Base-by-base conservation (phyloP, 1,139 yeast species). In the Petasospora rhodanensis region DNA sequence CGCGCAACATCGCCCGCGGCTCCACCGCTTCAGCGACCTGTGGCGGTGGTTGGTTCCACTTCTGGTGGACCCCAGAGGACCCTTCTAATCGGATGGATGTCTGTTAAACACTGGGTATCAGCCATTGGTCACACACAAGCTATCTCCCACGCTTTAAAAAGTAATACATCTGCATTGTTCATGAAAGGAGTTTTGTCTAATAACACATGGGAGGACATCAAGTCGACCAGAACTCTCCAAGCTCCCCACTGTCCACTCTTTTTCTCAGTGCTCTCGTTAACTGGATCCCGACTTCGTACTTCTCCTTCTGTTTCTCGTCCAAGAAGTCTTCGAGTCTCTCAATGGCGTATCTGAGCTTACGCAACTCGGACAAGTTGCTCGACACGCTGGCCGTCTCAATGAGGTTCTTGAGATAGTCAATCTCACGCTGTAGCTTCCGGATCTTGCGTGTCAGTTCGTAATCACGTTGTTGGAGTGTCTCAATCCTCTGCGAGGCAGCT, bases 211-310 rank as follows among this genome's bases (percentile, higher is more conserved):
- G n/a, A n/a, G n/a, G n/a, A n/a, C 17, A 7, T 30, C 25, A 37
- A 15, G 30, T 46, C 8, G 46, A 46, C 54, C 54, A 51, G 30
- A 42, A 51, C 31, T 49, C 49, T 16, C 52, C 66, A 37, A 58
- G 54, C 33, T 58, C 62, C 15, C 68, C 68, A 32, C 61, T 56
- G 38, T 61, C 59, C 18, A 62, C 61, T 36, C 62, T 55, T 30
- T 54, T 59, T 44, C 68, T 56, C 22, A 62, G 45, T 18, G 61
- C 58, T 27, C 66, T 55, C 18, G 66, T 61, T 22, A 63, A 40
- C 24, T 52, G 46, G 7, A 62, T 60, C 9, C 67, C 68, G 5
- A 60, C 45, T 26, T 62, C 68, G 43, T 63, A 62, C 41, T 58
- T 59, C 42, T 62, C 64, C 43, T 62, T 63, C 29, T 54, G 55